These are phyloP conservation scores for Multifurca ochricompacta DNA, from an alignment of 768 basidiomycete species.

Conservation along the genomic window DNA sequence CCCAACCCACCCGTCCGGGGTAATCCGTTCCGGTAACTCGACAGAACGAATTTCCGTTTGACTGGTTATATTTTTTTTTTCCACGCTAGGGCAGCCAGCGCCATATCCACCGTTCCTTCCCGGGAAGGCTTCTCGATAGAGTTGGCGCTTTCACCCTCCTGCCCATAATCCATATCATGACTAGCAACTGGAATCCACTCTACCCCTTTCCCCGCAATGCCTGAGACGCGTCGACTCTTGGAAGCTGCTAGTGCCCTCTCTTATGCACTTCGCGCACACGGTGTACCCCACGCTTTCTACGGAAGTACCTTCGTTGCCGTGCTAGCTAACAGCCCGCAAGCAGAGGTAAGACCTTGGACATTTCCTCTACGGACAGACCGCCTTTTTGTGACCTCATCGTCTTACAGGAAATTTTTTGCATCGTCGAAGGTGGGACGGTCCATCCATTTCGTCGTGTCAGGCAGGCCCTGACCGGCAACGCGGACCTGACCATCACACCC, in stretches of 20 bases:
- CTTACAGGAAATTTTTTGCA: slow-evolving; percentile 71
- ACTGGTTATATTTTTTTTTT: slow-evolving; percentile 1
- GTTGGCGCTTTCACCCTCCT: slow-evolving; percentile 16
- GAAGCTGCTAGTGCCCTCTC: slow-evolving; percentile 76
- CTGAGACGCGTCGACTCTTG: slow-evolving; percentile 65
- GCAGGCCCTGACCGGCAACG: slow-evolving; percentile 58
- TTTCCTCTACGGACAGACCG: not conserved
- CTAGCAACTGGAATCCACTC: slow-evolving; percentile 34
- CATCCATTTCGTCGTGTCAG: slow-evolving; percentile 77
- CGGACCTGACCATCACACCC: slow-evolving; percentile 56
- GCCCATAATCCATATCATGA: slow-evolving; percentile 42
- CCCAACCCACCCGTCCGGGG: slow-evolving; percentile 13
- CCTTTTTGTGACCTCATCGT: slow-evolving; percentile 14
- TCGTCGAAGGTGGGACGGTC: slow-evolving; percentile 65
- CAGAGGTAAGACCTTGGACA: slow-evolving; percentile 46
- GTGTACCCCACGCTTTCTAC: slow-evolving; percentile 75
- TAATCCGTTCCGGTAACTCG: slow-evolving; percentile 13
- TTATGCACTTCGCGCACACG: slow-evolving; percentile 43
- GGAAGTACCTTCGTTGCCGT: slow-evolving; percentile 66
- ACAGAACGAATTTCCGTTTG: slow-evolving; percentile 8
- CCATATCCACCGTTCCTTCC: slow-evolving; percentile 6
- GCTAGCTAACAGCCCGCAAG: slow-evolving; percentile 54
- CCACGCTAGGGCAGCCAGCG: slow-evolving; percentile 3
- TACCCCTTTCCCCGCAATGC: slow-evolving; percentile 38
- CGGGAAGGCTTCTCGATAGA: slow-evolving; percentile 17